A percentile compares a stretch with the other conserved stretches of the same genome.
phyloP scores from a whole-genome alignment of 2,329 filamentous ascomycete species.

The Pseudogymnoascus sp. region DNA sequence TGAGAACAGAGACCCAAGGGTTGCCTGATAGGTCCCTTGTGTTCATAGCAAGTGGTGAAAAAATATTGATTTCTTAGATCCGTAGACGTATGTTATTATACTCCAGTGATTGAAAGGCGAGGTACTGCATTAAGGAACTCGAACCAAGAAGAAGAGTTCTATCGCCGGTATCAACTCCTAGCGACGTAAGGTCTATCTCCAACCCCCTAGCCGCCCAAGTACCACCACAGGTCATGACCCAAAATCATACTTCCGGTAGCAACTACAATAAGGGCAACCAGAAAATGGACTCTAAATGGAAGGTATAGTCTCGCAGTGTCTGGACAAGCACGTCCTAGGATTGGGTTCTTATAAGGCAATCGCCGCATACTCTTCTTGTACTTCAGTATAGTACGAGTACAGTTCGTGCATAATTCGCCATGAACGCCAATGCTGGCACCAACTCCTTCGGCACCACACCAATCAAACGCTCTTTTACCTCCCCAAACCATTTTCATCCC shows the following conservation, averaged over 20 bases:
- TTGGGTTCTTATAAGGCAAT: not conserved
- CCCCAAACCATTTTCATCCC: not conserved
- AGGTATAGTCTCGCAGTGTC: not conserved
- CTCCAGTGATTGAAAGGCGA: not conserved
- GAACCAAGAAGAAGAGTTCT: not conserved
- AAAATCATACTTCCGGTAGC: not conserved
- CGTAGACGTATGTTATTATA: not conserved
- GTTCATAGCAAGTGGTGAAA: not conserved
- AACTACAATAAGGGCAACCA: not conserved
- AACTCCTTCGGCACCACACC: not conserved
- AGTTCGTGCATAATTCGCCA: not conserved
- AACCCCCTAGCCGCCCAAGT: not conserved
- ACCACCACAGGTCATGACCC: not conserved
- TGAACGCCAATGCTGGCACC: not conserved
- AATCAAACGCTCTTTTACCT: not conserved
- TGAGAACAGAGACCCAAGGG: not conserved
- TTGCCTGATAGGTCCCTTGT: not conserved
- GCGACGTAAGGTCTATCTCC: not conserved
- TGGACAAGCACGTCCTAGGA: not conserved
- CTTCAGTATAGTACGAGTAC: not conserved
- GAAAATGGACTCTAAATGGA: not conserved
- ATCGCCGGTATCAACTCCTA: not conserved
- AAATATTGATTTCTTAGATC: not conserved
- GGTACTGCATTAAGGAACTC: not conserved
- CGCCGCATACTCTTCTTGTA: not conserved